phyloP scores from a whole-genome alignment of 108 stramenopile genomes.

The Aurantiochytrium sp. region DNA sequence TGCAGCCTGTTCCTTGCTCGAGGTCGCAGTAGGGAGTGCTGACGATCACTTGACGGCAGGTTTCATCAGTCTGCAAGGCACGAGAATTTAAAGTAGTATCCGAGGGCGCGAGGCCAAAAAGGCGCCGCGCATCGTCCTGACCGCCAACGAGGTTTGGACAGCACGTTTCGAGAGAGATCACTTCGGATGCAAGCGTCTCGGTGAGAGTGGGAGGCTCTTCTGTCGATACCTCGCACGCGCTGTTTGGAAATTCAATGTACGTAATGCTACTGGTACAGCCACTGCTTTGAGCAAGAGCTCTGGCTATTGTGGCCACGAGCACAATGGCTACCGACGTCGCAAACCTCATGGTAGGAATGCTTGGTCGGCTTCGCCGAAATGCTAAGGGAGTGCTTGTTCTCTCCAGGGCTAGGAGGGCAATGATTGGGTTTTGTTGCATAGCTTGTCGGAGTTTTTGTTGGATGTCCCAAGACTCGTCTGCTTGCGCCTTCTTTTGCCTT shows the following conservation, averaged over 20 bases:
- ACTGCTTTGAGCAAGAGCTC: neutral
- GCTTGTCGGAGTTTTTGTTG: no score
- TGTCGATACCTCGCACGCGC: neutral
- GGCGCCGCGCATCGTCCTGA: neutral
- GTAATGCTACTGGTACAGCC: neutral
- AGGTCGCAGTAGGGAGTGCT: neutral
- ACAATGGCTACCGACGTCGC: neutral
- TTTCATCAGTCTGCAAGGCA: neutral
- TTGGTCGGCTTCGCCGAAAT: no score
- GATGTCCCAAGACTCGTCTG: no score
- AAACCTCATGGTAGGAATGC: neutral
- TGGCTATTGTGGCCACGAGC: neutral
- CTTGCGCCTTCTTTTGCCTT: no score
- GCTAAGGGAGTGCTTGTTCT: no score
- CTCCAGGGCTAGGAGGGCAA: no score
- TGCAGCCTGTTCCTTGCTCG: neutral
- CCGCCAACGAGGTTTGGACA: neutral
- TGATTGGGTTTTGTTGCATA: no score
- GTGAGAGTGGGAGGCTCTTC: neutral
- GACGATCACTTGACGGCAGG: neutral
- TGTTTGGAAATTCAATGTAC: neutral
- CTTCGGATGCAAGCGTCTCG: neutral
- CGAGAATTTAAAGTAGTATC: neutral
- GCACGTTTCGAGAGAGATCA: neutral
- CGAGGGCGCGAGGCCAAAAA: neutral